phyloP scores from a whole-genome alignment of 1,139 yeast genomes.

The Zygotorulaspora mrakii region DNA sequence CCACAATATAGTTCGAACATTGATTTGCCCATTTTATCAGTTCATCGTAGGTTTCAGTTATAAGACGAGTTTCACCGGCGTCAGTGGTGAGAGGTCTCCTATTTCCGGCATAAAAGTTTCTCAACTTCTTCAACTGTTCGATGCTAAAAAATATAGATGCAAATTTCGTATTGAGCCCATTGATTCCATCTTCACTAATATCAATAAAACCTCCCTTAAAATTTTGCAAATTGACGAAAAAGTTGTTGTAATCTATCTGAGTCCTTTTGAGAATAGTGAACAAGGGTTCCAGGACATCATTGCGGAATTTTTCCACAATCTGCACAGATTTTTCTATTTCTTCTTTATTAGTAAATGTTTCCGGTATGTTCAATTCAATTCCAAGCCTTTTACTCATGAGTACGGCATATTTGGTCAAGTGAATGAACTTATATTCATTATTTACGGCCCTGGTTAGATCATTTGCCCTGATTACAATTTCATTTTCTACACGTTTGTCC shows the following conservation, averaged over 20 bases:
- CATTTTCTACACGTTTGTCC: constrained; percentile 48
- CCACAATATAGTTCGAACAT: constrained; percentile 43
- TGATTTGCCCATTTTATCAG: constrained; percentile 40
- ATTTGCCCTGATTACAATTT: constrained; percentile 59
- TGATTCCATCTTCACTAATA: constrained; percentile 19
- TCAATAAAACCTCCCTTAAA: constrained; percentile 20
- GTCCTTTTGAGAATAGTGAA: constrained; percentile 59
- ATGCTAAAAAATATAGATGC: constrained; percentile 40
- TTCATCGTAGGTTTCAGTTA: constrained; percentile 34
- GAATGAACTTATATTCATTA: constrained; percentile 60
- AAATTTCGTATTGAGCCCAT: constrained; percentile 35
- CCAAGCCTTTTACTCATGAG: constrained; percentile 71
- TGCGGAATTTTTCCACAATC: constrained; percentile 21
- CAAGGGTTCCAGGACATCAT: constrained; percentile 51
- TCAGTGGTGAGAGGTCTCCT: constrained; percentile 11
- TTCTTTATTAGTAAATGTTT: constrained; percentile 12
- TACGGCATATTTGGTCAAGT: constrained; percentile 55
- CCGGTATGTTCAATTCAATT: constrained; percentile 44
- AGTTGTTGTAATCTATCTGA: constrained; percentile 74
- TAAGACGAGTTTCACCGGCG: constrained; percentile 24
- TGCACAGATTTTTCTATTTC: constrained; percentile 17
- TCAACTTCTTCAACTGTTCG: constrained; percentile 22
- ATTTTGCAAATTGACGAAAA: constrained; percentile 62
- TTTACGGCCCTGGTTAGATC: constrained; percentile 61
- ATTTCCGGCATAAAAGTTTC: constrained; percentile 12